Evolutionary conservation across 352 stramenopile genomes (phyloP), one percentile per base, ranked within the genome.

Genomic region (Phytopythium ostracodes): DNA sequence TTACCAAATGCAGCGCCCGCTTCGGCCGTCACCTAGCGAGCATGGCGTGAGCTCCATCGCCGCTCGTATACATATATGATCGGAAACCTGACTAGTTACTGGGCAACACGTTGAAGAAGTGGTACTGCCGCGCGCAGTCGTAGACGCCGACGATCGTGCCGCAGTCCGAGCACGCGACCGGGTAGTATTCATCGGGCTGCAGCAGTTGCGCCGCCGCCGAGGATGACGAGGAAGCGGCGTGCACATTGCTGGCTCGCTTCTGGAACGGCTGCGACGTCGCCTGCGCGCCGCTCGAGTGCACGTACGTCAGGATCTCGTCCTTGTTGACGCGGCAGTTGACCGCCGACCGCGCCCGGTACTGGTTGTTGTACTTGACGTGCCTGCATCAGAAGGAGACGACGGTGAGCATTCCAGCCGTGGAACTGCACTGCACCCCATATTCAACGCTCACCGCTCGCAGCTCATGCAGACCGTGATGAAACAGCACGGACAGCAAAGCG

Each of bases 61-160:
- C n/a, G n/a, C n/a, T n/a, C n/a, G n/a, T n/a, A n/a, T n/a, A n/a
- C n/a, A n/a, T 43, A 56, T 56, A 43, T 25, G 51, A 18, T 2
- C 29, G 15, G 17, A 1, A 2, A n/a, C 6, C 20, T 14, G 25
- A 18, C 61, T 80, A 82, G 51, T 73, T 84, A 59, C 82, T 89
- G 18, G 83, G 83, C 61, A 92, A 70, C 27, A 81, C 72, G 68
- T 92, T 92, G 64, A 92, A 92, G 57, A 92, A 92, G 59, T 92
- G 81, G 59, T 81, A 92, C 43, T 79, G 70, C 65, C 80, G 71
- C 15, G 82, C 52, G 14, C 35, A 67, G 59, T 92, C 83, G 63
- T 78, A 89, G 9, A 91, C 81, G 24, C 80, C 84, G 18, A 91
- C 84, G 20, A 76, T 84, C 2, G 84, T 94, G 49, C 75, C 70